Conservation (phyloP, 2,329 filamentous ascomycete species). For the Beauveria scarabaeidicola region DNA sequence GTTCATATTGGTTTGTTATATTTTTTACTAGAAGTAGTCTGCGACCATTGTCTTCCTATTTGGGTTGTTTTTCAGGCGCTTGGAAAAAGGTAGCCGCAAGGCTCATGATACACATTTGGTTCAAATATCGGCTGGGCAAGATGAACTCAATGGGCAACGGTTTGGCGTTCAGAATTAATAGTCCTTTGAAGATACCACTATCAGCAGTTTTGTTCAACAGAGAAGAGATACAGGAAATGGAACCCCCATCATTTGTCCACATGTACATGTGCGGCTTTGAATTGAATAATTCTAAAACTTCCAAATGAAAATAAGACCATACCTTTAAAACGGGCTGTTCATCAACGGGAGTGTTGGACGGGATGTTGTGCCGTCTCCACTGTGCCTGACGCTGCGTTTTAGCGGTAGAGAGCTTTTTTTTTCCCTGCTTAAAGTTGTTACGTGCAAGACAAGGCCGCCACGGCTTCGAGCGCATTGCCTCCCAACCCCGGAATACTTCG, state of each 20-base stretch:
- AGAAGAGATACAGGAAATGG: neutral
- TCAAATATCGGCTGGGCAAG: neutral
- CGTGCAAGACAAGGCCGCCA: neutral
- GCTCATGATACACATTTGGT: neutral
- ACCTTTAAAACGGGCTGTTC: no score
- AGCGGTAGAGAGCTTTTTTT: neutral
- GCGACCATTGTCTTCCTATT: neutral
- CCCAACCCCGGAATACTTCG: no score
- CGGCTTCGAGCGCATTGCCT: neutral
- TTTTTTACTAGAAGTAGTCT: neutral
- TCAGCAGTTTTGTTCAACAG: neutral
- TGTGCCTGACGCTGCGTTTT: neutral
- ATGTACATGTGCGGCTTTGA: neutral
- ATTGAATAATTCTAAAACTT: neutral
- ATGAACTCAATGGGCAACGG: neutral
- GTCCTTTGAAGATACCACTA: conserved; percentile 6
- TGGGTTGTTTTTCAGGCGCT: neutral
- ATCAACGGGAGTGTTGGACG: no score
- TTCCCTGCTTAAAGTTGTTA: neutral
- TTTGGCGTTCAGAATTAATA: neutral
- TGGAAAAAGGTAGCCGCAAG: conserved; percentile 2
- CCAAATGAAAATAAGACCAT: neutral
- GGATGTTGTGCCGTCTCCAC: neutral
- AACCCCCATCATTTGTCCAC: no score
- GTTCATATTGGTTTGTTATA: neutral